Evolutionary conservation across 2,329 filamentous ascomycete genomes (phyloP), one percentile per base, ranked within the genome.

Genomic region (Simplicillium sp.): DNA sequence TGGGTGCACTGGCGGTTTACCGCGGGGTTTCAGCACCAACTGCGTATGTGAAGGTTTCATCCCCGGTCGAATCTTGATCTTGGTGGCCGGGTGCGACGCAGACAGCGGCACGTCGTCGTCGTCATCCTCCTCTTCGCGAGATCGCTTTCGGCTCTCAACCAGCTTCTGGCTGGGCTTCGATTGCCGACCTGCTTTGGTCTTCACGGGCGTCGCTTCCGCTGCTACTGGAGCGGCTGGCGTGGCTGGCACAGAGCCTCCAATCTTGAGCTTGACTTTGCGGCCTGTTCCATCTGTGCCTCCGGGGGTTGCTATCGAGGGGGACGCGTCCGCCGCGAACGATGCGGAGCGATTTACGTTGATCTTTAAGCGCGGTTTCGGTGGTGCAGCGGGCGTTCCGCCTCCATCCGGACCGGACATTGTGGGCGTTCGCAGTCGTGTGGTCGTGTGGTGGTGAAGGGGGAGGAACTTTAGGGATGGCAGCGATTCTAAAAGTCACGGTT

Each of bases 1-100:
- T 5, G 80, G 80, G 47, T 86, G 76, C 28, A 75, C 68, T 7
- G 85, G 82, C 2, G 77, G 71, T 47, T 79, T 75, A n/a, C 82
- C 82, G 50, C 81, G 78, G 37, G 77, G 68, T 53, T 80, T 82
- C 43, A 86, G 57, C 36, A 66, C 61, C 15, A 67, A 45, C 37
- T 65, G 59, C 34, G 60, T 64, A 42, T 45, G 56, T 41, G 49
- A 56, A 37, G 51, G 37, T 58, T 70, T 60, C 15, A 61, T 66
- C 6, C 20, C 20, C 36, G 56, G 54, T 34, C 62, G 59, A 36
- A 77, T 65, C 55, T 74, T 80, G 42, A 79, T 72, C 53, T 73
- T 77, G 44, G 75, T 75, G 7, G 58, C 57, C 15, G 66, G 57
- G 31, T 60, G 38, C 25, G 49, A 43, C 25, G 45, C 43, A 38